A percentile compares a stretch with the other conserved stretches of the same genome.
phyloP scores from a whole-genome alignment of 208 protist genomes.

The Leishmania tropica region DNA sequence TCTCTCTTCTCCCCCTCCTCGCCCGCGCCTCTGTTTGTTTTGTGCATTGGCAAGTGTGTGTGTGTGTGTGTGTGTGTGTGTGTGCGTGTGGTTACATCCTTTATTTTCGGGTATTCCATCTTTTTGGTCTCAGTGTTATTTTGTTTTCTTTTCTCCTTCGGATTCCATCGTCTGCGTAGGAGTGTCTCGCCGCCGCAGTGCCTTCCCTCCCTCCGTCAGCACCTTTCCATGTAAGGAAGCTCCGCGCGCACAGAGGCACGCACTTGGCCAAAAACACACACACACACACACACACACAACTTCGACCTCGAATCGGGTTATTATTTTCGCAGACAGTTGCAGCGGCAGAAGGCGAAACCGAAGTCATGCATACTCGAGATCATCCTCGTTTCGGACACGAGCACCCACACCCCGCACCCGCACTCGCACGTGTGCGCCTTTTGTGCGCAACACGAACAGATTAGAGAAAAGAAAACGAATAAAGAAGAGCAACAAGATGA shows the following conservation, averaged over 20 bases:
- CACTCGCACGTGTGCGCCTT: too few relatives aligned
- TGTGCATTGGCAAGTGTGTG: constrained; percentile 6
- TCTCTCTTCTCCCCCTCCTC: not conserved
- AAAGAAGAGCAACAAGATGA: not conserved
- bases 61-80: constrained; percentile 8
- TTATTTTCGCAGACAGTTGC: not conserved
- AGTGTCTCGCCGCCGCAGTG: not conserved
- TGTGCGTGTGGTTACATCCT: not conserved
- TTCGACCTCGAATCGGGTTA: not conserved
- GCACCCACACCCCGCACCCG: too few relatives aligned
- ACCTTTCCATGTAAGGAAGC: not conserved
- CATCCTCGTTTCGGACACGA: too few relatives aligned
- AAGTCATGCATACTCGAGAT: not conserved
- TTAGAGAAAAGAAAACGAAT: not conserved
- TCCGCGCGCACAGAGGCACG: not conserved
- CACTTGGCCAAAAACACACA: not conserved
- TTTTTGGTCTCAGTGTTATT: not conserved
- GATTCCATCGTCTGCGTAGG: not conserved
- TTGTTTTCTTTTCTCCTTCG: not conserved
- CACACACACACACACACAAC: not conserved
- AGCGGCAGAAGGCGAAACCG: not conserved
- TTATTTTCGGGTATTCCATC: not conserved
- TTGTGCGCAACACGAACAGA: too few relatives aligned
- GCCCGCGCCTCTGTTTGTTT: not conserved
- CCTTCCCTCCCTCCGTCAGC: not conserved